Percentiles rank a stretch among this genome's conserved stretches.
These are phyloP conservation scores for Agaricus bisporus DNA, from an alignment of 768 basidiomycete genomes.

Conservation along the genomic window DNA sequence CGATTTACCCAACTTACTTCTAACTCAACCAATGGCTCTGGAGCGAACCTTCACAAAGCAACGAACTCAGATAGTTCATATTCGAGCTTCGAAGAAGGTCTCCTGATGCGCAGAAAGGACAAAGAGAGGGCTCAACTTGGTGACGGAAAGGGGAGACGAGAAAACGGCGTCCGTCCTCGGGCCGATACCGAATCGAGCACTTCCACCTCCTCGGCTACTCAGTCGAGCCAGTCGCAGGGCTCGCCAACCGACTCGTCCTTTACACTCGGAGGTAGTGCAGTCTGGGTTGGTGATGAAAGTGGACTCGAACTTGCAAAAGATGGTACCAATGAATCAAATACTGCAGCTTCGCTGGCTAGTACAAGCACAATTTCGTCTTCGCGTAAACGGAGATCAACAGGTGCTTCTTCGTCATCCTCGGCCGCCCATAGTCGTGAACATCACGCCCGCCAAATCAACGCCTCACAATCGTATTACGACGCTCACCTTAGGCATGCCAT, in stretches of 20 bases:
- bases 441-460: slow-evolving; percentile 25
- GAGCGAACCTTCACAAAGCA: slow-evolving; percentile 34
- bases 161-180: slow-evolving; percentile 21
- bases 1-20: slow-evolving; percentile 49
- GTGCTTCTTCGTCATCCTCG: slow-evolving; percentile 70
- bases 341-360: slow-evolving; percentile 31
- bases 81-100: slow-evolving; percentile 65
- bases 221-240: slow-evolving; percentile 29
- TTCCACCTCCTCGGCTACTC: slow-evolving; percentile 21
- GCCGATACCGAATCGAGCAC: slow-evolving; percentile 33
- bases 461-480: slow-evolving; percentile 40
- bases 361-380: slow-evolving; percentile 35
- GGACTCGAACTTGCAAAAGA: slow-evolving; percentile 46
- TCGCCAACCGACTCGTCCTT: slow-evolving; percentile 72
- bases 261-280: slow-evolving; percentile 72
- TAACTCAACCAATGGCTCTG: slow-evolving; percentile 22
- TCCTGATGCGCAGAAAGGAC: slow-evolving; percentile 40
- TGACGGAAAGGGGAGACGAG: slow-evolving; percentile 28
- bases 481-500: slow-evolving; percentile 39
- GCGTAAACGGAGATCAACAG: slow-evolving; percentile 59
- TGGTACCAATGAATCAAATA: slow-evolving; percentile 33
- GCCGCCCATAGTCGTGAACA: slow-evolving; percentile 40
- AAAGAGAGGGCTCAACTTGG: slow-evolving; percentile 21
- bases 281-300: slow-evolving; percentile 80
- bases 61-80: slow-evolving; percentile 57